phyloP scores from a whole-genome alignment of 148 eudicot genomes.

The Camellia granthamiana region DNA sequence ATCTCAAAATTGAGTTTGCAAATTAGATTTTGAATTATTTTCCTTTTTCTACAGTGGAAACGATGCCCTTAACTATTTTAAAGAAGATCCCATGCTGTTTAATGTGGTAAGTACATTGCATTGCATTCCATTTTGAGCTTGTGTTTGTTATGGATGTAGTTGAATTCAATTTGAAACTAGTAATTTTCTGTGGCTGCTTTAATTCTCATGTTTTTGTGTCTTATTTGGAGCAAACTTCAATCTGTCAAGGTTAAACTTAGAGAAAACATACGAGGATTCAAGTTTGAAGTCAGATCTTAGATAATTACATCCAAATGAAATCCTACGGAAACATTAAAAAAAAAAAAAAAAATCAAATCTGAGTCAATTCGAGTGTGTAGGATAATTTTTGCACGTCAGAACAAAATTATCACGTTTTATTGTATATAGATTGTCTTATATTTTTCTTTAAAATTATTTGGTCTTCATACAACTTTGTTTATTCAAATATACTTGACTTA shows the following conservation, averaged over 20 bases:
- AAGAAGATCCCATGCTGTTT: conserved; percentile 72
- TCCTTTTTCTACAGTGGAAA: conserved; percentile 52
- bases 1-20: background rate
- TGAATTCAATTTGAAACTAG: background rate
- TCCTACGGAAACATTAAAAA: background rate
- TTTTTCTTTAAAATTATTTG: background rate
- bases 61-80: conserved; percentile 80
- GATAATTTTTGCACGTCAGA: background rate
- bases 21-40: background rate
- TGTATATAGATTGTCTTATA: background rate
- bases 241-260: background rate
- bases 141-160: background rate
- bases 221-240: background rate
- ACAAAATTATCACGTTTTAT: background rate
- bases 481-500: background rate
- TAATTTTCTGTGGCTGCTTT: background rate
- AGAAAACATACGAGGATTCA: background rate
- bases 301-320: background rate
- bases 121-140: background rate
- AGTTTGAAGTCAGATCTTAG: background rate
- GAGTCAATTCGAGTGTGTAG: background rate
- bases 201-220: background rate
- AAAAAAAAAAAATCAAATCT: background rate
- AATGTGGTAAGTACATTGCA: conserved; percentile 48
- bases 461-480: background rate